Evolutionary conservation across 257 asterid genomes (phyloP), one percentile per base, ranked within the genome.

Genomic region (Solanum virginianum): DNA sequence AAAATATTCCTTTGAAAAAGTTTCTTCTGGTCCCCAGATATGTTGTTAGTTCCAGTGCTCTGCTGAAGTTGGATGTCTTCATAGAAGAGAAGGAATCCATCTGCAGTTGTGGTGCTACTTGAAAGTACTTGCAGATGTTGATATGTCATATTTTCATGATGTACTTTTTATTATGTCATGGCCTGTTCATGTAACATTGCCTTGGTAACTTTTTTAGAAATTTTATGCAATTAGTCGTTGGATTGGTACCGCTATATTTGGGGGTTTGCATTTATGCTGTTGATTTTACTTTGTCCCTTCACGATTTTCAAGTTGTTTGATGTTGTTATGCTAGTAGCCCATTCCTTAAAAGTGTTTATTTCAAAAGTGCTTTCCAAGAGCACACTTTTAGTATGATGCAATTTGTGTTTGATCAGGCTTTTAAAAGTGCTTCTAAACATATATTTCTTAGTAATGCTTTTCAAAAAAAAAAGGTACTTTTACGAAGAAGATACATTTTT

Each of bases 11-110:
- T 84, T n/a, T 66, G 16, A 91, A 85, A 80, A 83, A 75, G 22
- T 90, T 81, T 85, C 91, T 95, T 82, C 18, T 92, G 41, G 89
- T 95, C 80, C 97, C 97, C 24, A 86, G 47, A 9, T 87, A 86
- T 82, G 88, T 87, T 84, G 55, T 43, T 20, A 69, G 79, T 17
- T 13, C 59, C 8, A 29, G 47, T 51, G 89, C 89, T 69, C 65
- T 18, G 72, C 84, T 92, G 70, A 79, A 65, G 82, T 56, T 95
- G 91, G 89, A 89, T 80, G 87, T 95, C 45, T 39, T 66, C 89
- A 91, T 93, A 87, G 85, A 81, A 71, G 80, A 24, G 62, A 12
- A 7, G 18, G 82, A 75, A 49, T 75, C 3, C 22, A 5, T 24
- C n/a, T 4, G 8, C 60, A 24, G 3, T 36, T 36, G n/a, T 54